Base-by-base conservation (phyloP, 2,329 filamentous ascomycete genomes). In the Ophioceras dolichostomum region DNA sequence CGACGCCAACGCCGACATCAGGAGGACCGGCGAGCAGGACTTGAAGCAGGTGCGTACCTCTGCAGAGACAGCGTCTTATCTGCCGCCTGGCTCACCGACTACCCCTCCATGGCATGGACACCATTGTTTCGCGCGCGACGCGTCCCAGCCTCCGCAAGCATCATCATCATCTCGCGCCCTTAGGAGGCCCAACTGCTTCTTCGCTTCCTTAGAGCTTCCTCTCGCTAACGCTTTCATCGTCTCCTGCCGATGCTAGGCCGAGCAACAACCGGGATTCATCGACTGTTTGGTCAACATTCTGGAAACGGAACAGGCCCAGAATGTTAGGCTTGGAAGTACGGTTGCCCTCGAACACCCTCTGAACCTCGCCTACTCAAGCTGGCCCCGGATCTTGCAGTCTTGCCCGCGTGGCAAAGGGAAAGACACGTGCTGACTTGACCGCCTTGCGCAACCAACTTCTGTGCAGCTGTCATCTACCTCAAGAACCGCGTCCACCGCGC, bases 401-500 rank as follows among this genome's bases (percentile, higher is more conserved):
- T n/a, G n/a, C n/a, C n/a, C n/a, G n/a, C n/a, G n/a, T n/a, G n/a
- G n/a, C n/a, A n/a, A n/a, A n/a, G n/a, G n/a, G n/a, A n/a, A n/a
- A n/a, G n/a, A n/a, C n/a, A n/a, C n/a, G 33, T 26, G 28, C 43
- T 38, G 42, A 38, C 37, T 39, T 38, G 34, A 36, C 28, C 34
- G 17, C 32, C 29, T 29, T 32, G 28, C n/a, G n/a, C n/a, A n/a
- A 16, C 28, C 34, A 18, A 16, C 30, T 10, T 30, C 26, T 24
- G 1, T 29, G 14, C 16, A 95, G 89, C 87, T 54, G 88, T 89
- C 55, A 85, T 98, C 50, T 98, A 96, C 64, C 77, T 96, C 58
- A 98, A 98, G 68, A 96, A 98, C 65, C 83, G 88, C 56, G 83
- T 96, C 58, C 89, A 83, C 59, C 83, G 88, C 56, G 87, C 85